Base-by-base conservation (phyloP, 2,329 filamentous ascomycete species). In the Sarocladium strictum region DNA sequence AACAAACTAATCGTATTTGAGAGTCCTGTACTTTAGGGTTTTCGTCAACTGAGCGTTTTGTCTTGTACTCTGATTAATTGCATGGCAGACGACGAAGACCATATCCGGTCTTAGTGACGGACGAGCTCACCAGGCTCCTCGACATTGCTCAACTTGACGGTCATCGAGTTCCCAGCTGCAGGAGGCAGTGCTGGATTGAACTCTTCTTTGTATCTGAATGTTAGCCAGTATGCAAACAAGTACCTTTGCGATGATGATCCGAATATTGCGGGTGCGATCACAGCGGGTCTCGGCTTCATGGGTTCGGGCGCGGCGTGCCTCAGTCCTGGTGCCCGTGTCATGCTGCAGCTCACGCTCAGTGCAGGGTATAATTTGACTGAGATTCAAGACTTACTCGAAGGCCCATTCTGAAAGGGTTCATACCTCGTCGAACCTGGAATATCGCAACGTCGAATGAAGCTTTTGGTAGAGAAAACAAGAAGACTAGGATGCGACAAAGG, bases 131-230 rank as follows among this genome's bases (percentile, higher is more conserved):
- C 1, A 67, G 69, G 49, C 65, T 68, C 6, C 56, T 69, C 7
- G 54, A 61, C 15, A 59, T 70, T 6, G 65, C 65, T 3, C 67
- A 67, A 53, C n/a, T 54, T 69, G 0, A 65, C 63, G 12, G 58
- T 67, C 12, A 54, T 67, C 11, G 59, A 58, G 3, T 64, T 70
- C 35, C 57, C 60, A 0, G 61, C 58, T 3, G 7, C 58, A 0
- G 63, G 65, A 2, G 66, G 67, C 5, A 67, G 65, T 38, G 58
- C 66, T 1, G 63, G 62, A 1, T 35, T 67, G 19, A 67, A 69
- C 57, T 69, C 66, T 45, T 65, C 64, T 1, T 58, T 67, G 7
- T 69, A 62, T 33, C 61, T 69, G 4, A 67, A 69, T 54, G 62
- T 69, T 53, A 64, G 57, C 53, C 63, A 64, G 49, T 58, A 66